phyloP scores from a whole-genome alignment of 805 yeast species.

The Millerozyma acaciae region DNA sequence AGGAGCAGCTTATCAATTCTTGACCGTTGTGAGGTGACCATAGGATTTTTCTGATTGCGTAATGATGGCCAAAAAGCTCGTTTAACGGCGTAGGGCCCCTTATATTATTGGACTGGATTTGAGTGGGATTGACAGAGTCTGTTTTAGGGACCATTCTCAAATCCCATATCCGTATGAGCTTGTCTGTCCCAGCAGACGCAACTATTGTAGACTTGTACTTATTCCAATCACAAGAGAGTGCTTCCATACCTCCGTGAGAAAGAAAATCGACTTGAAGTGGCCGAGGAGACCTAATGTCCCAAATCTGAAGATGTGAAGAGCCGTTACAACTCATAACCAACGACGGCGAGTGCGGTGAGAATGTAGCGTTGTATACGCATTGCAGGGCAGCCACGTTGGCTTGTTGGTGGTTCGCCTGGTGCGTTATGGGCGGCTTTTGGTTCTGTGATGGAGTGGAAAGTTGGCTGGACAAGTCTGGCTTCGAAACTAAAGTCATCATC shows the following conservation, averaged over 20 bases:
- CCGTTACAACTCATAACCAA: constrained; percentile 68
- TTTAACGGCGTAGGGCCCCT: constrained; percentile 67
- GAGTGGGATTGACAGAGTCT: constrained; percentile 24
- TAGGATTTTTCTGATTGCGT: constrained; percentile 74
- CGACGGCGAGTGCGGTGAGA: constrained; percentile 81
- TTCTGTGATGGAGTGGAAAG: constrained; percentile 19
- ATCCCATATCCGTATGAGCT: constrained; percentile 83
- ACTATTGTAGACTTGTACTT: constrained; percentile 76
- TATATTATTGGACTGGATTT: constrained; percentile 23
- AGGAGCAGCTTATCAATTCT: constrained; percentile 69
- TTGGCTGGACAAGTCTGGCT: constrained; percentile 26
- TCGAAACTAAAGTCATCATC: constrained; percentile 48
- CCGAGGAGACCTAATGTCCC: constrained; percentile 75
- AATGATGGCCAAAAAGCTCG: constrained; percentile 81
- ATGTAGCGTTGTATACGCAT: constrained; percentile 76
- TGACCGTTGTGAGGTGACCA: constrained; percentile 90
- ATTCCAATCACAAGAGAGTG: constrained; percentile 83
- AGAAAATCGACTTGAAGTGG: constrained; percentile 57
- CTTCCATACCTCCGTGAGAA: constrained; percentile 79
- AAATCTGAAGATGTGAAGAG: constrained; percentile 68
- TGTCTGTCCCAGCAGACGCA: constrained; percentile 93
- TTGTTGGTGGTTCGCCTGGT: constrained; percentile 32
- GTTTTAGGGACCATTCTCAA: constrained; percentile 57
- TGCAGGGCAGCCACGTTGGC: constrained; percentile 17
- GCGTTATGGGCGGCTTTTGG: constrained; percentile 28